Conservation (phyloP, 2,329 filamentous ascomycete genomes). For the Cordyceps fumosorosea region DNA sequence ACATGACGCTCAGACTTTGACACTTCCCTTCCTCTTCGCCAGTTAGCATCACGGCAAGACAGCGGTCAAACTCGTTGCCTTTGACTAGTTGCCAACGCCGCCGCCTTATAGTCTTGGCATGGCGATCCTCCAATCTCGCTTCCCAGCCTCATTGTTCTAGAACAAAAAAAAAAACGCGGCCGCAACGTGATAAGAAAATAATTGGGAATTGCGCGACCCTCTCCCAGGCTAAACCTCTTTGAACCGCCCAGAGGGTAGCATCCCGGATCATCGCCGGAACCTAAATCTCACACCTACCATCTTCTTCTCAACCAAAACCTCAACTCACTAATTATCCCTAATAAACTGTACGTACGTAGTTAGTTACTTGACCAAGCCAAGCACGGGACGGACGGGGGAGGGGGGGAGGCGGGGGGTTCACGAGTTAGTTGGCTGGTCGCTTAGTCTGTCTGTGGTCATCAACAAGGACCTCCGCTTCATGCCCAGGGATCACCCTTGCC, state of each 20-base stretch:
- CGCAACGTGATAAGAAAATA: not conserved
- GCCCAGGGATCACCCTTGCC: not conserved
- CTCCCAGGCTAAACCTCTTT: not conserved
- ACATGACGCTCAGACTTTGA: too few species aligned
- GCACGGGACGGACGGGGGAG: too few species aligned
- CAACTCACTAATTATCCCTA: not conserved
- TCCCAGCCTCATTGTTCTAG: not conserved
- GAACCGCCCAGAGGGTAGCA: not conserved
- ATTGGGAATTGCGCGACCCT: not conserved
- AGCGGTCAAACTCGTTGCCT: too few species aligned
- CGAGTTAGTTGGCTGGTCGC: too few species aligned
- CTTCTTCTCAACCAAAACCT: not conserved
- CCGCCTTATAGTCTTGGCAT: too few species aligned
- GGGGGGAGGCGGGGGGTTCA: not conserved
- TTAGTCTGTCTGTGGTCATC: too few species aligned
- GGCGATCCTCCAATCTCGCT: not conserved
- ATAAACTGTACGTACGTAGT: not conserved
- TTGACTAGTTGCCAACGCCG: too few species aligned
- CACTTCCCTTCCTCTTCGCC: too few species aligned
- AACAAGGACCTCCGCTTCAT: not conserved
- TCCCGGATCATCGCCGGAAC: not conserved
- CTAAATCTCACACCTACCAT: not conserved
- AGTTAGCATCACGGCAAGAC: too few species aligned
- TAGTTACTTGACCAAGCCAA: too few species aligned
- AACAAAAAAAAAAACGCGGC: not conserved